These are phyloP conservation scores for Sporothrix variecibatus DNA, from an alignment of 2,329 filamentous ascomycete genomes.

Conservation along the genomic window DNA sequence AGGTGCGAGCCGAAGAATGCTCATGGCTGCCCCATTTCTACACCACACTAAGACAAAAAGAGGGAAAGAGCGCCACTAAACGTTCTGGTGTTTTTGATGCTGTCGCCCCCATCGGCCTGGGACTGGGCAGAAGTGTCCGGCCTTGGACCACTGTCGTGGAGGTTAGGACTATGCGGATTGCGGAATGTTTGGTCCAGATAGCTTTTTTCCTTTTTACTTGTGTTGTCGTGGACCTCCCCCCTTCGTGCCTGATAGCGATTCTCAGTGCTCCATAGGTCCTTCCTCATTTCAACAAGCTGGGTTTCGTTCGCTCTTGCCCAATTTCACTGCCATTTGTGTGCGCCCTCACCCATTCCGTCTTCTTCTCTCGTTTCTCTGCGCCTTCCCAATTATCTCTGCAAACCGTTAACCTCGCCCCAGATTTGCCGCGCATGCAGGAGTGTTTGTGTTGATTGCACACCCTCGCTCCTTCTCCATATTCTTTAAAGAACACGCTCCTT, in stretches of 20 bases:
- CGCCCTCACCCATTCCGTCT: not conserved
- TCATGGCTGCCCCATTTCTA: constrained; percentile 1
- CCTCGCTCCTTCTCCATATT: not conserved
- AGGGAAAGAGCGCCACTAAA: not conserved
- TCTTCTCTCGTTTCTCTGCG: not conserved
- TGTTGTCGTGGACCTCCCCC: not conserved
- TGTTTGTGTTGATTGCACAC: not conserved
- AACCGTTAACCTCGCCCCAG: not conserved
- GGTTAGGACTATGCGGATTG: not conserved
- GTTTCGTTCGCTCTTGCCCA: constrained; percentile 7
- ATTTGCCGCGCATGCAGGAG: not conserved
- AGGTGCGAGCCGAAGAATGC: constrained; percentile 17
- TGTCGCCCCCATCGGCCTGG: not conserved
- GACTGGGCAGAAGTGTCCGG: not conserved
- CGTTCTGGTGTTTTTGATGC: not conserved
- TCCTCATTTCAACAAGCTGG: constrained; percentile 11
- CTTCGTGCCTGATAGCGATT: not conserved
- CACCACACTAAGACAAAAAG: not conserved
- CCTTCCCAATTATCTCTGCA: not conserved
- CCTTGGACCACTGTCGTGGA: not conserved
- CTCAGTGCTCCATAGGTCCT: not conserved
- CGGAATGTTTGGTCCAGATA: not conserved
- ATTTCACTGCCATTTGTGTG: not conserved
- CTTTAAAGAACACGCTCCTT: not conserved
- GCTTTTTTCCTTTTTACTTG: not conserved